Conservation (phyloP, 1,284 basidiomycete species). For the Tilletiopsis washingtonensis region DNA sequence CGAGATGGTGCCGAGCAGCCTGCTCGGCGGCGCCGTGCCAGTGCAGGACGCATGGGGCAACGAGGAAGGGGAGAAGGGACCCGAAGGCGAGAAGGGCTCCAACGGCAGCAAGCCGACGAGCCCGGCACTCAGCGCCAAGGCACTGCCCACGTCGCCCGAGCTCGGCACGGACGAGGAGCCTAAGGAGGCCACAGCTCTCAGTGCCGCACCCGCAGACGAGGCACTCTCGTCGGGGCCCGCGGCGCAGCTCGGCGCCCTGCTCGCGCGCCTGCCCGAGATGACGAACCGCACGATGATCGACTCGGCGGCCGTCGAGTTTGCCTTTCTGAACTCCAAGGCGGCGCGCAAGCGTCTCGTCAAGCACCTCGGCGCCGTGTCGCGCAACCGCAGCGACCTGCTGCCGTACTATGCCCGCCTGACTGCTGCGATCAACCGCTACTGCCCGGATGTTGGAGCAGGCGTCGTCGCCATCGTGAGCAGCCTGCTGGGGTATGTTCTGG, state of each 20-base stretch:
- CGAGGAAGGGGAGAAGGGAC: conserved; percentile 43
- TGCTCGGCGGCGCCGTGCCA: conserved; percentile 57
- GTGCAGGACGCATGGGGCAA: conserved; percentile 2
- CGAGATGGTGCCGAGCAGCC: conserved; percentile 77
- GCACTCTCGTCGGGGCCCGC: conserved; percentile 63
- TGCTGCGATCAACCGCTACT: conserved; percentile 79
- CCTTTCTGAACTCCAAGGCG: conserved; percentile 90
- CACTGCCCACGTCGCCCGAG: background rate
- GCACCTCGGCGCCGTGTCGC: conserved; percentile 67
- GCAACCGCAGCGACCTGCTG: conserved; percentile 78
- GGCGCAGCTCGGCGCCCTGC: conserved; percentile 81
- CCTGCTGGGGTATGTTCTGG: conserved; percentile 6
- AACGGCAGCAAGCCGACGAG: background rate
- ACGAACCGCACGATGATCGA: conserved; percentile 88
- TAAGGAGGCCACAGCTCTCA: too few species aligned
- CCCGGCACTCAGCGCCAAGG: background rate
- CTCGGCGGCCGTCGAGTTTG: conserved; percentile 89
- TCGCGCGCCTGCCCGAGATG: conserved; percentile 84
- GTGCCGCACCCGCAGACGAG: background rate
- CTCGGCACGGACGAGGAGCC: background rate
- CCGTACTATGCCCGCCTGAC: conserved; percentile 88
- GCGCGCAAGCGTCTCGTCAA: conserved; percentile 77
- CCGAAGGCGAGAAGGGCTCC: conserved; percentile 47
- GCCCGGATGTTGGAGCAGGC: conserved; percentile 83
- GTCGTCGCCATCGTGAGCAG: conserved; percentile 65